Evolutionary conservation across 208 protist species (phyloP), one percentile per base, ranked within the genome.

Genomic region (Acanthamoeba castellanii): DNA sequence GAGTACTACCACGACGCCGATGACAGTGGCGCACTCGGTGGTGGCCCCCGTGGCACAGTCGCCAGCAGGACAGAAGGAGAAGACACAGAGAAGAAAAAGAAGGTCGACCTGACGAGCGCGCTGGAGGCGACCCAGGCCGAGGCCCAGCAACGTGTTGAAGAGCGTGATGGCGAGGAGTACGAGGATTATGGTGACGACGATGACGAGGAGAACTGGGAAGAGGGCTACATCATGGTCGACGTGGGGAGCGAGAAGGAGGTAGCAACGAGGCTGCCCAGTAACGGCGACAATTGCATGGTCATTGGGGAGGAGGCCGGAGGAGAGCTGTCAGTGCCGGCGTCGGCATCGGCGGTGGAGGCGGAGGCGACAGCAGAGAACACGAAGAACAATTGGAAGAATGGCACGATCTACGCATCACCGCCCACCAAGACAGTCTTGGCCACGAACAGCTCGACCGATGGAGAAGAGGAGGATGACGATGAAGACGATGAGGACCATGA

Each of bases 401-500:
- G 37, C 2, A 42, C 37, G 37, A 1, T 3, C 2, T 1, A 3
- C 37, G 1, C 37, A 16, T 6, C 50, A 88, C 3, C 7, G 70
- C 34, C 13, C 1, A 55, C 9, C 50, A 20, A 6, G 13, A 18
- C 7, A 14, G 50, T 55, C 50, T 55, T 55, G 14, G 50, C 50
- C 14, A 55, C 13, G 50, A 55, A 55, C 0, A 6, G 0, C 50
- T 14, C 50, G 6, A 55, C 50, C 7, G 34, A 89, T 6, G 55
- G n/a, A 9, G 81, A 89, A 25, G 55, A 89, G 13, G 81, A 89
- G 55, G 55, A 89, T 14, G 81, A 52, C 45, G 9, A 89, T 1
- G 55, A 89, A 20, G 55, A 37, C 0, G 81, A 89, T 0, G 81
- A 89, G 55, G 55, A 89, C 5, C 1, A 52, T 22, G 81, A 89